Base-by-base conservation (phyloP, 1,139 yeast genomes). In the Yarrowia galli region DNA sequence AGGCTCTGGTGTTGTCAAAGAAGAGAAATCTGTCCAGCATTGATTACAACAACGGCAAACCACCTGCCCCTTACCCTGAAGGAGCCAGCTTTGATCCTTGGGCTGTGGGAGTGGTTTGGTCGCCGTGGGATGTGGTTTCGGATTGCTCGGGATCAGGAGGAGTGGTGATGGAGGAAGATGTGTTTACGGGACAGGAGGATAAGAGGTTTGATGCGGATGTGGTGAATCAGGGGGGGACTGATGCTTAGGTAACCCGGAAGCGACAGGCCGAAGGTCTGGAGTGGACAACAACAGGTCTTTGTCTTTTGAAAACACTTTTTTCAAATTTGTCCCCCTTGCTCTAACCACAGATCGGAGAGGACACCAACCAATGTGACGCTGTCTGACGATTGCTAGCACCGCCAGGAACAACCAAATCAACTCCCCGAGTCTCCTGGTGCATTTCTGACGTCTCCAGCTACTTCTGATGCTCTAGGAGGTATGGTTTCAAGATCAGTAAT, bases 91-190 rank as follows among this genome's bases (percentile, higher is more conserved):
- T 48, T 23, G 66, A 61, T 36, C 66, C 66, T 18, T 58, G 64
- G 64, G 64, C 64, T 2, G 23, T 6, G 2, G 64, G 64, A 13
- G 36, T 38, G 1, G 46, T 61, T 1, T 61, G 66, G 66, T 36
- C 46, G 10, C 42, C 49, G 0, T 61, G 66, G 66, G 66, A 61
- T 13, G 35, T 61, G 3, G 56, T 40, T 25, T 46, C 56, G 2
- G 66, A 61, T 38, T 61, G 54, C 4, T 61, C 66, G 2, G 66
- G 45, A 13, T 6, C 32, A 8, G 66, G 66, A 18, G 66, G 66
- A 36, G 66, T 61, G 25, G 51, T 58, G 15, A 58, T 51, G 5
- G 20, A 51, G 1, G 64, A 58, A 1, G 64, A 58, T 13, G 35
- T 38, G 18, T 58, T 58, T 16, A 20, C 28, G 5, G 64, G 64